A percentile compares a stretch with the other conserved stretches of the same genome.
These are phyloP conservation scores for Meyerozyma elateridarum DNA, from an alignment of 1,139 yeast genomes.

Conservation along the genomic window DNA sequence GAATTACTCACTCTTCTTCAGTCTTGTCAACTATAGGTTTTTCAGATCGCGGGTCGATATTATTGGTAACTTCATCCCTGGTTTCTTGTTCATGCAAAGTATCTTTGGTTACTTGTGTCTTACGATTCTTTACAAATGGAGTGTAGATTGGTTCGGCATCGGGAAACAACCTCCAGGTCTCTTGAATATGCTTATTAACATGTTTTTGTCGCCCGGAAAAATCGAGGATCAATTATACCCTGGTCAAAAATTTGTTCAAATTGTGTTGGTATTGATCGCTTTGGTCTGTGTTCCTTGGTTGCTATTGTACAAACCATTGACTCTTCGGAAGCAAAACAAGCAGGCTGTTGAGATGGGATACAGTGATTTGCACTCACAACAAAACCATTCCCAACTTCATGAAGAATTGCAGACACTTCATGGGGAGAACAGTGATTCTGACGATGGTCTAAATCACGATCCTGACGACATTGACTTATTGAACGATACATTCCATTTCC, in stretches of 20 bases:
- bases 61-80: conserved; percentile 91
- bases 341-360: conserved; percentile 30
- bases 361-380: conserved; percentile 30
- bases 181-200: conserved; percentile 88
- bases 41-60: conserved; percentile 79
- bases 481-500: conserved; percentile 32
- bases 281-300: conserved; percentile 94
- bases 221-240: conserved; percentile 79
- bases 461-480: conserved; percentile 18
- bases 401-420: conserved; percentile 26
- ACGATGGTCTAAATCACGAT: conserved; percentile 21
- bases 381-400: conserved; percentile 26
- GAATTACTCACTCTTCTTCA: conserved; percentile 84
- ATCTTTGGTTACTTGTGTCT: conserved; percentile 88
- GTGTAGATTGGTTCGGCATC: conserved; percentile 80
- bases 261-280: conserved; percentile 69
- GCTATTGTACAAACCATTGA: conserved; percentile 80
- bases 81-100: conserved; percentile 89
- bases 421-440: conserved; percentile 29
- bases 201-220: conserved; percentile 91
- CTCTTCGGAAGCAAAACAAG: conserved; percentile 31
- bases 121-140: conserved; percentile 90
- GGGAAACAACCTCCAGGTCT: conserved; percentile 85
- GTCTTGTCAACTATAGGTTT: conserved; percentile 72
- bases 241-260: conserved; percentile 80